phyloP scores from a whole-genome alignment of 1,284 basidiomycete genomes.

The Puccinia horiana region DNA sequence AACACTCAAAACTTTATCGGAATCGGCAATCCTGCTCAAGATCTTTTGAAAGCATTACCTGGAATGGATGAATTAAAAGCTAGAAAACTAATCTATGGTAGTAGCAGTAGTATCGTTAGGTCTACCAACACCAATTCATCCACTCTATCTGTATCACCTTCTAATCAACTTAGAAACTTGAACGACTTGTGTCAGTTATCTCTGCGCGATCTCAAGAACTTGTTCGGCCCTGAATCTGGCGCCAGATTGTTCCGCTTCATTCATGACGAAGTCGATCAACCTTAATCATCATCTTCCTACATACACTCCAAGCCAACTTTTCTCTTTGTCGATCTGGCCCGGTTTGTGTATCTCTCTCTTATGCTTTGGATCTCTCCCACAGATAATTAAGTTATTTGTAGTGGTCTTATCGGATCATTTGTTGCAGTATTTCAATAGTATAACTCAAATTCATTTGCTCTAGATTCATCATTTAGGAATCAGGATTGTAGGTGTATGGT shows the following conservation, averaged over 20 bases:
- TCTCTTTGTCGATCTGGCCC: no score
- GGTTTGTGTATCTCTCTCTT: no score
- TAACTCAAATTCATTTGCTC: no score
- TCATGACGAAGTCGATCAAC: slow-evolving; percentile 41
- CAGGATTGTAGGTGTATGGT: no score
- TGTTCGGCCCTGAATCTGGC: slow-evolving; percentile 40
- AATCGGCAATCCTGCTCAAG: slow-evolving; percentile 36
- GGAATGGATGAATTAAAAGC: slow-evolving; percentile 39
- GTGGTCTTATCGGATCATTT: no score
- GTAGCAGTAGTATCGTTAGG: not conserved
- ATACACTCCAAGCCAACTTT: not conserved
- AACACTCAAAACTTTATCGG: not conserved
- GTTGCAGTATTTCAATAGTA: no score
- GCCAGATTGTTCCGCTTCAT: slow-evolving; percentile 35
- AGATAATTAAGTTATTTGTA: no score
- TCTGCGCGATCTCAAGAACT: slow-evolving; percentile 35
- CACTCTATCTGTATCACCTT: not conserved
- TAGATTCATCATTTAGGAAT: no score
- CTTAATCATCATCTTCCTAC: not conserved
- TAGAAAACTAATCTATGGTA: slow-evolving; percentile 31
- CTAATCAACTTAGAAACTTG: slow-evolving; percentile 32
- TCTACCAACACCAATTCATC: no score
- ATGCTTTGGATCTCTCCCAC: no score
- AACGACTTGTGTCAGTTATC: slow-evolving; percentile 37
- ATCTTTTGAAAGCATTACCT: slow-evolving; percentile 42